Conservation (phyloP, 345 rosid species). For the Populus deltoides region DNA sequence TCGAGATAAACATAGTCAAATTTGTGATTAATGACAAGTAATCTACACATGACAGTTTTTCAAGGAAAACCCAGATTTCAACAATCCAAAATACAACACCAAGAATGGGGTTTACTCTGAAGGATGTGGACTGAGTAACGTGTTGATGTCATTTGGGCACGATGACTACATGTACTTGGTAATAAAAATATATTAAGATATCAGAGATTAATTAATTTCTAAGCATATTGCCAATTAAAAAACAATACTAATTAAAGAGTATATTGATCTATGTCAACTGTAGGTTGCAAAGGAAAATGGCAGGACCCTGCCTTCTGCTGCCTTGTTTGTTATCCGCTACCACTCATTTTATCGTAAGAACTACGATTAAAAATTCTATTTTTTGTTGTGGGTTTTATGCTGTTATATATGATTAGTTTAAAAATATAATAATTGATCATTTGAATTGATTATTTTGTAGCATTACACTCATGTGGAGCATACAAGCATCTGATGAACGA, state of each 20-base stretch:
- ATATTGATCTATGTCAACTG: background rate
- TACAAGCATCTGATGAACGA: slow-evolving; percentile 65
- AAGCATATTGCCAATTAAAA: no score
- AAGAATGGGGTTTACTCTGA: slow-evolving; percentile 59
- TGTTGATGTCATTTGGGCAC: slow-evolving; percentile 76
- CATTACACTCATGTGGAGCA: slow-evolving; percentile 61
- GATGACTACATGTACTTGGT: slow-evolving; percentile 89
- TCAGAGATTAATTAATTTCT: background rate
- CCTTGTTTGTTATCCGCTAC: slow-evolving; percentile 59
- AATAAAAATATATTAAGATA: background rate
- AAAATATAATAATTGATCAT: no score
- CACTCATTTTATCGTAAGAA: slow-evolving; percentile 77
- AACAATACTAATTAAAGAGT: background rate
- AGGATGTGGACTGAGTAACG: slow-evolving; percentile 72
- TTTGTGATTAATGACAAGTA: no score
- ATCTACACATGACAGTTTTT: slow-evolving; percentile 44
- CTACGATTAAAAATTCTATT: background rate
- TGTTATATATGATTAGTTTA: background rate
- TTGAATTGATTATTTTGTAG: slow-evolving; percentile 23
- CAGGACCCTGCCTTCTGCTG: slow-evolving; percentile 64
- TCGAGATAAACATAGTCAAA: no score
- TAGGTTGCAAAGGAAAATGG: slow-evolving; percentile 78
- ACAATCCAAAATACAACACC: slow-evolving; percentile 48
- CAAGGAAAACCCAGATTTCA: slow-evolving; percentile 48
- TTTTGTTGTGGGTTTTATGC: no score